Percentiles rank a stretch among this genome's conserved stretches.
phyloP scores from a whole-genome alignment of 345 rosid species.

The Hibiscus trionum region DNA sequence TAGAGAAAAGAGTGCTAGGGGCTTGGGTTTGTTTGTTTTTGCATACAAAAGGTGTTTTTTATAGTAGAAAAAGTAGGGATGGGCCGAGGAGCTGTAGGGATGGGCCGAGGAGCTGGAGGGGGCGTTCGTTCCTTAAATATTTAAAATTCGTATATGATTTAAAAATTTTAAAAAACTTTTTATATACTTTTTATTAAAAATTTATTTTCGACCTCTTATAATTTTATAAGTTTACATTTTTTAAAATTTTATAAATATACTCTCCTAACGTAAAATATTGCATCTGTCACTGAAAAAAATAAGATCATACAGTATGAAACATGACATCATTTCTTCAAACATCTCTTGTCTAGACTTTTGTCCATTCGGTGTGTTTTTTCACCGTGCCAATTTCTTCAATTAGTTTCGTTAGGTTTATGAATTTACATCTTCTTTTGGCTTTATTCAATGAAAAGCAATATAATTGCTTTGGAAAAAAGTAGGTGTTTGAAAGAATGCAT shows the following conservation, averaged over 20 bases:
- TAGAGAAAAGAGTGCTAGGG: too few species aligned
- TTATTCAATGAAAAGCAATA: background rate
- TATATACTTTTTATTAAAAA: too few species aligned
- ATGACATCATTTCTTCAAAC: background rate
- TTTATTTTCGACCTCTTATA: too few species aligned
- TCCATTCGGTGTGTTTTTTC: conserved; percentile 13
- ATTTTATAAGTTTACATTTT: too few species aligned
- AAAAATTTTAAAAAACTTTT: too few species aligned
- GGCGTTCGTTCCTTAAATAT: too few species aligned
- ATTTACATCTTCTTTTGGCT: background rate
- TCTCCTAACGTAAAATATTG: too few species aligned
- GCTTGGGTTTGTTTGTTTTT: background rate
- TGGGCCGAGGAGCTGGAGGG: too few species aligned
- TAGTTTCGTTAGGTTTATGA: background rate
- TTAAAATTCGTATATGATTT: too few species aligned
- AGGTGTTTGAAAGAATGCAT: background rate
- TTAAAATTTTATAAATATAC: too few species aligned
- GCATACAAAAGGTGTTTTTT: background rate
- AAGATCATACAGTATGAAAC: background rate
- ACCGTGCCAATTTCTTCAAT: background rate
- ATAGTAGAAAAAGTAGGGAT: conserved; percentile 1
- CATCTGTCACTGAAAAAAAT: background rate
- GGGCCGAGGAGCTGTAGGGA: too few species aligned
- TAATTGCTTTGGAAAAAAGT: background rate
- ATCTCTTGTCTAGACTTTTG: background rate